These are phyloP conservation scores for Tolypocladium paradoxum DNA, from an alignment of 2,329 filamentous ascomycete genomes.

Conservation along the genomic window DNA sequence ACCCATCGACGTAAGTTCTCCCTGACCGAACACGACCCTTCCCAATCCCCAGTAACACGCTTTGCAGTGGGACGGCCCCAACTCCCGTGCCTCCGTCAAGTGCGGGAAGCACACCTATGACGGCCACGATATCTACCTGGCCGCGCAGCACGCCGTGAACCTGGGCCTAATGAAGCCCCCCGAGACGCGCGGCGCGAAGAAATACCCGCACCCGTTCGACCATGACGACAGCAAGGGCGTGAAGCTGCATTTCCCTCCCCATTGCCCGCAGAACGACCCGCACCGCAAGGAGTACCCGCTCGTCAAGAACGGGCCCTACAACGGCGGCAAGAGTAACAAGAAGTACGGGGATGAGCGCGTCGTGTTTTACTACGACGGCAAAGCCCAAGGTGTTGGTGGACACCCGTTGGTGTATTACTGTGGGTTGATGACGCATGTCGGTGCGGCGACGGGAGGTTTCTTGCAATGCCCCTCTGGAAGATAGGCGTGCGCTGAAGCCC, in stretches of 20 bases:
- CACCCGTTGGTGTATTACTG: not conserved
- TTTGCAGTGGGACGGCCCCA: not conserved
- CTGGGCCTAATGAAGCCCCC: not conserved
- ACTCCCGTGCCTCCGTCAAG: not conserved
- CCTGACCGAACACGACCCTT: too few relatives aligned
- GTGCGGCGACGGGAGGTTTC: not conserved
- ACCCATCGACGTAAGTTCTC: not conserved
- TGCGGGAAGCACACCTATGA: not conserved
- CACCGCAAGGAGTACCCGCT: constrained; percentile 1
- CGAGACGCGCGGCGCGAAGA: not conserved
- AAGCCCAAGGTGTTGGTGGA: not conserved
- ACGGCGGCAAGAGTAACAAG: not conserved
- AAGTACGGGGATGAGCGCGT: not conserved
- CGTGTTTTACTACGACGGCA: not conserved
- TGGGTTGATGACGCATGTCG: not conserved
- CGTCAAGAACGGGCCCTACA: not conserved
- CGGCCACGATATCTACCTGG: not conserved
- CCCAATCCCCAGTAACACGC: not conserved
- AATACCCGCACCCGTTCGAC: not conserved
- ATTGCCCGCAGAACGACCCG: not conserved
- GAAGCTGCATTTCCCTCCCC: not conserved
- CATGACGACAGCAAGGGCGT: not conserved
- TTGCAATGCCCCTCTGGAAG: not conserved
- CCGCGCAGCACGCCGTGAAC: not conserved
- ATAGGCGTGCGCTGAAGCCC: not conserved